A percentile compares a stretch with the other conserved stretches of the same genome.
Evolutionary conservation across 805 yeast species (phyloP).

Genomic region (Teunomyces stri): DNA sequence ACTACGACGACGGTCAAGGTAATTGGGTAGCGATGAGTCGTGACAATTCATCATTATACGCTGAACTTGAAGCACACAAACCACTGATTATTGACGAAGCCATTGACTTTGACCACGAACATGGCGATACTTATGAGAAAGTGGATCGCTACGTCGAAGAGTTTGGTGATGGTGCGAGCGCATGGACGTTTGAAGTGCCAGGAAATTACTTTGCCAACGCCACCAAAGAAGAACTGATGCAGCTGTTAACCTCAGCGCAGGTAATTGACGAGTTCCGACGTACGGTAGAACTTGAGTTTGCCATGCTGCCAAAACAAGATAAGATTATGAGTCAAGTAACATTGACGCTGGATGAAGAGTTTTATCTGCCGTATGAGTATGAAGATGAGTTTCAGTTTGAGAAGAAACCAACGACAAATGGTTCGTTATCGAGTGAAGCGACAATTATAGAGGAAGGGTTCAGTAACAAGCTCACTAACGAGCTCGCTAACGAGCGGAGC

Average conservation of each 20-base stretch:
- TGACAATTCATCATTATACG: conserved; percentile 24
- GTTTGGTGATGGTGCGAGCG: conserved; percentile 1
- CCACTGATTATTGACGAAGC: conserved; percentile 5
- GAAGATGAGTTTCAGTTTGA: conserved; percentile 20
- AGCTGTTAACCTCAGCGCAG: conserved; percentile 27
- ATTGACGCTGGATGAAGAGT: conserved; percentile 31
- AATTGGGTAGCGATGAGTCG: conserved; percentile 24
- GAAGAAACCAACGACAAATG: not conserved
- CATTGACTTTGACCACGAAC: not conserved
- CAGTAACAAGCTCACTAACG: not conserved
- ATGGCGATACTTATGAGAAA: not conserved
- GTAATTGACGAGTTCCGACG: conserved; percentile 1
- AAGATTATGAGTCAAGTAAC: conserved; percentile 6
- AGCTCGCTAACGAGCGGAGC: too few species aligned
- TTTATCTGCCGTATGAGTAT: conserved; percentile 31
- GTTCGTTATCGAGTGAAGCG: conserved; percentile 8
- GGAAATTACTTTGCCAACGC: conserved; percentile 8
- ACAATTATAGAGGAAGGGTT: conserved; percentile 7
- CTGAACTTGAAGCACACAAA: conserved; percentile 18
- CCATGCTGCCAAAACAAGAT: not conserved
- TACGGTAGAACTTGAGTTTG: not conserved
- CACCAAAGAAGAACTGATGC: conserved; percentile 16
- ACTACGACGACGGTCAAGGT: conserved; percentile 18
- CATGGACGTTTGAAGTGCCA: conserved; percentile 10
- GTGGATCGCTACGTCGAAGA: conserved; percentile 3